phyloP scores from a whole-genome alignment of 805 yeast species.

The Kodamaea kaohsiungensis region DNA sequence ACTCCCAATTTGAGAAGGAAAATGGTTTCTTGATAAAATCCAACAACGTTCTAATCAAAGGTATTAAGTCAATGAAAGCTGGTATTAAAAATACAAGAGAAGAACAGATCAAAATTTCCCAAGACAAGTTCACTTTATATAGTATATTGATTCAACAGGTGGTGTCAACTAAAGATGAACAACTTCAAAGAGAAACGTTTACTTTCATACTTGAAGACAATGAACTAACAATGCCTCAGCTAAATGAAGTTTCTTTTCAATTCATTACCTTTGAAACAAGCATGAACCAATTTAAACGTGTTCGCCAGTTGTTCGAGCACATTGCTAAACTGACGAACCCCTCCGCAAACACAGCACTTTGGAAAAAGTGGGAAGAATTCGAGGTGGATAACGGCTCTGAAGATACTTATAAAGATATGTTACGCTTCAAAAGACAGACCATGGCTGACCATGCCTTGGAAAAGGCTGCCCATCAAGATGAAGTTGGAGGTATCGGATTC shows the following conservation, averaged over 20 bases:
- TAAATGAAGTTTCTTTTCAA: constrained; percentile 46
- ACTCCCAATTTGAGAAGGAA: constrained; percentile 62
- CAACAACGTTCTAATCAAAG: constrained; percentile 22
- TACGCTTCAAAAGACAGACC: constrained; percentile 54
- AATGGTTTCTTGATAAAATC: constrained; percentile 54
- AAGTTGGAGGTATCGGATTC: constrained; percentile 42
- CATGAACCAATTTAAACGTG: constrained; percentile 56
- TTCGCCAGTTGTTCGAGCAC: constrained; percentile 58
- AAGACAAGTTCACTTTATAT: constrained; percentile 27
- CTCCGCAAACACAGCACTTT: constrained; percentile 23
- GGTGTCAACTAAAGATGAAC: constrained; percentile 15
- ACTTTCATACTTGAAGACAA: constrained; percentile 43
- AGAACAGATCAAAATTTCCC: constrained; percentile 16
- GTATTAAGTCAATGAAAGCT: constrained; percentile 14
- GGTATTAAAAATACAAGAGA: constrained; percentile 3
- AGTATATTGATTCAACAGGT: constrained; percentile 6
- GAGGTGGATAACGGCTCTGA: constrained; percentile 75
- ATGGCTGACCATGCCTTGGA: constrained; percentile 15
- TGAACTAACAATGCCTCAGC: constrained; percentile 42
- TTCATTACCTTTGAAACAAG: constrained; percentile 60
- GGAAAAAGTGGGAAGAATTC: constrained; percentile 74
- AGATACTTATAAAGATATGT: constrained; percentile 70
- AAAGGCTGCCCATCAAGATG: constrained; percentile 3
- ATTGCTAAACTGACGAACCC: constrained; percentile 27
- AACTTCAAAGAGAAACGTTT: constrained; percentile 37